Conservation (phyloP, 176 grass and related monocot genomes). For the Carex parvula region DNA sequence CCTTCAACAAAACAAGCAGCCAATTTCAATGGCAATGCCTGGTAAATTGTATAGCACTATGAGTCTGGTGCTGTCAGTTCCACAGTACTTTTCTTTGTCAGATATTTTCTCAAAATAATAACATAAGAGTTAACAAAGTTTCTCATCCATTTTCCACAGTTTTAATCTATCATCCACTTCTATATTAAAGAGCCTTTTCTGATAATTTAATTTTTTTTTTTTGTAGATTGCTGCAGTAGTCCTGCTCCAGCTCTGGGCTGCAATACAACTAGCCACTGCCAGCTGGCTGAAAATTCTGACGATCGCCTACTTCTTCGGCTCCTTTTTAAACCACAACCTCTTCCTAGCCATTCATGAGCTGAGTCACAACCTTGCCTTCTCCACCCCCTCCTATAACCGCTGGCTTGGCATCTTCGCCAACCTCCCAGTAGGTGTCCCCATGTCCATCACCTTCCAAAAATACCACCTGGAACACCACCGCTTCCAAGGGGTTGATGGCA, state of each 20-base stretch:
- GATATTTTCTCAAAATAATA: neutral
- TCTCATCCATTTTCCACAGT: neutral
- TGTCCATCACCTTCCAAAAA: conserved; percentile 97
- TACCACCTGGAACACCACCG: conserved; percentile 97
- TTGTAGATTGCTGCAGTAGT: conserved; percentile 69
- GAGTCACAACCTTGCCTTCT: conserved; percentile 95
- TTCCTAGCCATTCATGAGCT: conserved; percentile 95
- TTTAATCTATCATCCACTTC: neutral
- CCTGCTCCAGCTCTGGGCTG: conserved; percentile 72
- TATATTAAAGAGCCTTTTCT: neutral
- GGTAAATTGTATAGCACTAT: neutral
- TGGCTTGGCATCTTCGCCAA: conserved; percentile 95
- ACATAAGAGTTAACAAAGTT: neutral
- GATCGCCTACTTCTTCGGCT: conserved; percentile 86
- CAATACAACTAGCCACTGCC: conserved; percentile 45
- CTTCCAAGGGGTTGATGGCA: conserved; percentile 82
- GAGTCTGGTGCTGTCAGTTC: neutral
- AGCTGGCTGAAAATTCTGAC: conserved; percentile 68
- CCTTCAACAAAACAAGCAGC: neutral
- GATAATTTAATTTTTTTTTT: conserved; percentile 7
- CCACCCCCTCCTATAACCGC: conserved; percentile 65
- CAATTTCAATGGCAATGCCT: neutral
- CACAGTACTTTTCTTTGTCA: neutral
- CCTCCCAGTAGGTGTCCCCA: conserved; percentile 83
- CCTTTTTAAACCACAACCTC: conserved; percentile 95